Evolutionary conservation across 2,329 filamentous ascomycete species (phyloP).

Genomic region (Oidium heveae): DNA sequence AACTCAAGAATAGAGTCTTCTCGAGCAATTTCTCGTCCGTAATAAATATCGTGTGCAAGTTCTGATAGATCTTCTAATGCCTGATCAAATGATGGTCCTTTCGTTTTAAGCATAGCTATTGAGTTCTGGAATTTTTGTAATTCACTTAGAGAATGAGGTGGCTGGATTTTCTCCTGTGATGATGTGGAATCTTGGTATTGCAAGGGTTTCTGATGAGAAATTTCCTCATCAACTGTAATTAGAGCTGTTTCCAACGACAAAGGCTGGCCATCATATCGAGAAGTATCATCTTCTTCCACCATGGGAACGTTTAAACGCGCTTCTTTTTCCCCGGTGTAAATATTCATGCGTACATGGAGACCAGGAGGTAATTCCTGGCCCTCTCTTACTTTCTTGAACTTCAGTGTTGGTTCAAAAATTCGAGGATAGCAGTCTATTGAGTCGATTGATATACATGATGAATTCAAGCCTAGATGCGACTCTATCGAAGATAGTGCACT

Average conservation of each 20-base stretch:
- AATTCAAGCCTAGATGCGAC: constrained; percentile 18
- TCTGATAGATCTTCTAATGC: constrained; percentile 32
- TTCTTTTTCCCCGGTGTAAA: constrained; percentile 36
- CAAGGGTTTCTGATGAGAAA: neutral
- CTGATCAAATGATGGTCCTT: constrained; percentile 10
- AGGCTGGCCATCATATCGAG: too few species aligned
- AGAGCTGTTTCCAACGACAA: too few species aligned
- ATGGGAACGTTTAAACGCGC: constrained; percentile 37
- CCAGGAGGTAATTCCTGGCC: constrained; percentile 41
- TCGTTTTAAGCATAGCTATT: constrained; percentile 23
- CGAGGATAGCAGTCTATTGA: constrained; percentile 38
- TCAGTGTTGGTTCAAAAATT: constrained; percentile 34
- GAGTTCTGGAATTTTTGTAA: constrained; percentile 14
- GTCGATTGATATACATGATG: constrained; percentile 39
- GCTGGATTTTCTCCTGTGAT: constrained; percentile 25
- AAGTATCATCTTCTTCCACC: constrained; percentile 21
- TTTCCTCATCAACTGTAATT: constrained; percentile 10
- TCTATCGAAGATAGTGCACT: constrained; percentile 2
- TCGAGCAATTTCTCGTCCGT: constrained; percentile 35
- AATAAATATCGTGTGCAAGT: constrained; percentile 43
- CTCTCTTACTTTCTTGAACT: constrained; percentile 35
- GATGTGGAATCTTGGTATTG: constrained; percentile 5
- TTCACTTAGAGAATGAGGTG: constrained; percentile 26
- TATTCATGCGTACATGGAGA: constrained; percentile 39
- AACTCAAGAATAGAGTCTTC: constrained; percentile 25